Base-by-base conservation (phyloP, 805 yeast species). In the Lachancea waltii region DNA sequence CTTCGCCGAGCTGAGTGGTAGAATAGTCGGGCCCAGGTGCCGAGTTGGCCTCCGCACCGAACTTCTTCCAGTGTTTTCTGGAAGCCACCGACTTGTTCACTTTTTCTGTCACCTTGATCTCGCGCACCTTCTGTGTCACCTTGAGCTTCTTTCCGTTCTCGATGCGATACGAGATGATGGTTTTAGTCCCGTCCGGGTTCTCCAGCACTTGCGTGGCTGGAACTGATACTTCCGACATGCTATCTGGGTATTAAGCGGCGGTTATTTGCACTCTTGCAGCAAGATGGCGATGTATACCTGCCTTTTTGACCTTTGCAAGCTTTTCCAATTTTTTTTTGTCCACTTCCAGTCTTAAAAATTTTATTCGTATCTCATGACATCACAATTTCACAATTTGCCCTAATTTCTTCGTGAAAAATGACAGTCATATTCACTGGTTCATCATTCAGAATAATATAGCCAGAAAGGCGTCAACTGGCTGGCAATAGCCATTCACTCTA, bases 1-100 rank as follows among this genome's bases (percentile, higher is more conserved):
- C 81, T 54, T 89, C 97, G 47, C 92, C 95, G 40, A 85, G 70
- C 55, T 83, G 86, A 10, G 97, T 89, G 36, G 95, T 86, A 54
- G 82, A 75, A 42, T 79, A 71, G 64, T 86, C 92, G 39, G 96
- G 96, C 3, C 97, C 97, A 17, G 87, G 76, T 3, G 83, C 75
- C 19, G 78, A 69, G 45, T 69, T 71, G 51, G 68, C 73, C 57
- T 89, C 97, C 39, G 72, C 77, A 41, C 97, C 98, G 62, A 79
- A 92, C 63, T 85, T 85, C 44, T 67, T 60, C 97, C 97, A 92
- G 49, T 76, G 75, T 62, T 80, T 81, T 64, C 97, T 83, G 41
- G 69, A 72, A n/a, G 96, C 97, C 44, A 90, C 85, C 30, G 73
- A 70, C 35, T 84, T 87, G 61, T 85, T 85, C 29, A 87, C 96